Conservation (phyloP, 345 rosid genomes). For the Luvunga scandens region DNA sequence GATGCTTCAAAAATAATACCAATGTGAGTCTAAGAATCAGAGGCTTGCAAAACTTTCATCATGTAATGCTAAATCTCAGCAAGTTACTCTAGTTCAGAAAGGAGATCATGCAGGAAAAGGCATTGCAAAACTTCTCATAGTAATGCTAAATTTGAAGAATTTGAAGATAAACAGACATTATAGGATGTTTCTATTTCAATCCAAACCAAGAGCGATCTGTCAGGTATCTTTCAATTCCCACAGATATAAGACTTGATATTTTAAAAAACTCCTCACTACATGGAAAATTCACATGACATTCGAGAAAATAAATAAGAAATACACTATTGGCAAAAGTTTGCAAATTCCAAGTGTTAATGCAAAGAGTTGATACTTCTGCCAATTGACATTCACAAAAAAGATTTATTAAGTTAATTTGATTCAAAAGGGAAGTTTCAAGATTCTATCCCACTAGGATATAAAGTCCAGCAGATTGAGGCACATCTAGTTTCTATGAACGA, state of each 20-base stretch:
- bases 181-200: slow-evolving; percentile 2
- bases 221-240: background rate
- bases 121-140: background rate
- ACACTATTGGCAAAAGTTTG: background rate
- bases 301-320: background rate
- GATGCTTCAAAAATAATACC: background rate
- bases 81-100: background rate
- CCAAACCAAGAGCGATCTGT: background rate
- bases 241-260: slow-evolving; percentile 1
- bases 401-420: background rate
- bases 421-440: background rate
- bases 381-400: background rate
- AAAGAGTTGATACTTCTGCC: background rate
- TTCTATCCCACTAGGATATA: background rate
- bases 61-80: background rate
- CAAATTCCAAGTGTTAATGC: background rate
- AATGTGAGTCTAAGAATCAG: background rate
- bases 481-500: background rate
- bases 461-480: background rate
- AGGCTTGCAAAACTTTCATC: background rate
- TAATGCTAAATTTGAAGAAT: background rate
- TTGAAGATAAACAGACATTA: background rate
- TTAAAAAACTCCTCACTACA: background rate
- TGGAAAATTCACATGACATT: background rate
- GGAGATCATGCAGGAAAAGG: slow-evolving; percentile 3